Evolutionary conservation across 1,139 yeast genomes (phyloP).

Genomic region (Kodamaea suecica): DNA sequence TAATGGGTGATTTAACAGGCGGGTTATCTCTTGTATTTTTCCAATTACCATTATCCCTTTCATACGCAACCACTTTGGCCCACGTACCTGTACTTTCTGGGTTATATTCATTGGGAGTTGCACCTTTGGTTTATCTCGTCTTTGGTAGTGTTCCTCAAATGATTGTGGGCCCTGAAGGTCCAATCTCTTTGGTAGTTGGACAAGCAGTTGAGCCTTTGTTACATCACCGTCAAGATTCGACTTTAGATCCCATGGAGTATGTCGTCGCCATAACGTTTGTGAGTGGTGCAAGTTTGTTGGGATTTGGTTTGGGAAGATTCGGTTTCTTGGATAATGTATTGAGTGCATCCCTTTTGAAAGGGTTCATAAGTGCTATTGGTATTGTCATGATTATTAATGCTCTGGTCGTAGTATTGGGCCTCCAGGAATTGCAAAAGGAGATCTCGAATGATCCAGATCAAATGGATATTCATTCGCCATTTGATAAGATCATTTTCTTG

Average conservation of each 20-base stretch:
- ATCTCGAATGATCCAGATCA: conserved; percentile 33
- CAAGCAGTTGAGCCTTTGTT: conserved; percentile 76
- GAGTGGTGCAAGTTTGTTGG: conserved; percentile 71
- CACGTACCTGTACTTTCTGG: conserved; percentile 90
- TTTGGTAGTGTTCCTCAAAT: conserved; percentile 94
- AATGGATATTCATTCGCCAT: conserved; percentile 72
- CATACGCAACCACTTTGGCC: conserved; percentile 88
- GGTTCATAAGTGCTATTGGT: conserved; percentile 93
- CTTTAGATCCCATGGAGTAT: conserved; percentile 57
- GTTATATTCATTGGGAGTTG: conserved; percentile 71
- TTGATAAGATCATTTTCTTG: conserved; percentile 65
- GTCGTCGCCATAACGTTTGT: conserved; percentile 73
- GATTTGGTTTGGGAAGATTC: conserved; percentile 77
- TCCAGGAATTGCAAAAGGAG: conserved; percentile 39
- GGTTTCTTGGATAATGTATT: conserved; percentile 89
- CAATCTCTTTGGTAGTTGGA: conserved; percentile 86
- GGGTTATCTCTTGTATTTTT: conserved; percentile 88
- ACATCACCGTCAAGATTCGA: conserved; percentile 44
- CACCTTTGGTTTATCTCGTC: conserved; percentile 78
- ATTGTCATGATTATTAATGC: conserved; percentile 84
- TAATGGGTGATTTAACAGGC: conserved; percentile 76
- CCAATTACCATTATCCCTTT: conserved; percentile 84
- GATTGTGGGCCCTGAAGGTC: conserved; percentile 97
- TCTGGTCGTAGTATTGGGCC: conserved; percentile 66
- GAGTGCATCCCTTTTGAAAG: conserved; percentile 77